Conservation (phyloP, 805 yeast species). For the Ogataea nitratoaversa region DNA sequence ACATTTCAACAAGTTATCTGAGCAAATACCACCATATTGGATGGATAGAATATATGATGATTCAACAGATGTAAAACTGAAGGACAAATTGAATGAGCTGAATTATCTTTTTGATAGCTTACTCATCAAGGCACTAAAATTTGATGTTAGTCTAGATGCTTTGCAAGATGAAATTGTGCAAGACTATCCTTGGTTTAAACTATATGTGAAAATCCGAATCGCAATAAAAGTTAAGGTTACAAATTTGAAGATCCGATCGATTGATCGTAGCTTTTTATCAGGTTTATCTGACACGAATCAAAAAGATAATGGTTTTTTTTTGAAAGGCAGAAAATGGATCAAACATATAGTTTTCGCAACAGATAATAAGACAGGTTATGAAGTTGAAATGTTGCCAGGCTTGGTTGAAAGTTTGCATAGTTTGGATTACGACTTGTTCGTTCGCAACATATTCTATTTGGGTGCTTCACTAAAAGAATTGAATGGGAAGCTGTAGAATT, state of each 20-base stretch:
- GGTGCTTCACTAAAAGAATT: constrained; percentile 9
- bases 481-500: constrained; percentile 9
- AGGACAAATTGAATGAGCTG: constrained; percentile 9
- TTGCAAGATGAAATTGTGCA: constrained; percentile 48
- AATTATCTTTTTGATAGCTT: constrained; percentile 7
- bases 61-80: constrained; percentile 21
- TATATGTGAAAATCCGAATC: constrained; percentile 52
- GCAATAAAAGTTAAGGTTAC: constrained; percentile 53
- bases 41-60: constrained; percentile 14
- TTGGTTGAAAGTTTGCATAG: constrained; percentile 51
- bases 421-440: constrained; percentile 36
- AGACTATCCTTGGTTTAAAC: constrained; percentile 79
- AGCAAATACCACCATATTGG: constrained; percentile 31
- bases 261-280: constrained; percentile 52
- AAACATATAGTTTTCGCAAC: constrained; percentile 64
- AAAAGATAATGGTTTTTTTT: constrained; percentile 38
- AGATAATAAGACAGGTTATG: constrained; percentile 45
- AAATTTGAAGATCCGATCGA: constrained; percentile 47
- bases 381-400: constrained; percentile 55
- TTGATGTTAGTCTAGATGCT: constrained; percentile 18
- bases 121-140: constrained; percentile 8
- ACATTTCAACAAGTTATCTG: constrained; percentile 30
- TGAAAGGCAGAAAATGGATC: constrained; percentile 53
- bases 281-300: constrained; percentile 1
- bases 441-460: constrained; percentile 11